Evolutionary conservation across 1,139 yeast genomes (phyloP), one percentile per base, ranked within the genome.

Genomic region (Meyerozyma smithsonii): DNA sequence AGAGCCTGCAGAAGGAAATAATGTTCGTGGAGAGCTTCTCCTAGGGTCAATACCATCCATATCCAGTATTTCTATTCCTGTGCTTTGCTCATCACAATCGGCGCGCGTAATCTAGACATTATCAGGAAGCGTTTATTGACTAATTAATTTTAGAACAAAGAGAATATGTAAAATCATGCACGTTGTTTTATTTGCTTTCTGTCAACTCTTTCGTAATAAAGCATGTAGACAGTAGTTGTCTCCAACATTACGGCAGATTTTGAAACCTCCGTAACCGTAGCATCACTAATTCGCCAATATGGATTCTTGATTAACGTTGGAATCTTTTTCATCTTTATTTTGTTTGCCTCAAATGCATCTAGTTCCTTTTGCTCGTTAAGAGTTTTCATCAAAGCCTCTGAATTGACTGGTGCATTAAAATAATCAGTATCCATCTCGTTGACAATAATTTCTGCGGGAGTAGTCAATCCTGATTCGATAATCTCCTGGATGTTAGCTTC

Each of bases 281-380:
- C 72, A 59, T 90, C 97, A 47, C 94, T 86, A 21, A 89, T 78
- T 50, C 86, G 74, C 97, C 97, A 90, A 66, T 79, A 90, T 14
- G 90, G 89, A 38, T 74, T 70, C 43, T 77, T 78, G 6, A 70
- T 55, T 18, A 74, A 62, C 11, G 81, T 71, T 8, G 79, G 74
- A 8, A 82, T 64, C 48, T 74, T 80, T 50, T 70, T 75, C 64
- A 71, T 61, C 46, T 68, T 70, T 32, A 67, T 61, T 36, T 62
- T 58, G 36, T 50, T 46, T 19, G 42, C 23, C 8, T 38, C 30
- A 32, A 26, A 39, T 44, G 6, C 39, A 26, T 10, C 30, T 3
- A 12, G 30, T 38, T 33, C 46, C 24, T 36, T 44, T 30, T 44
- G 46, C 4, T 43, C 38, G 19, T 42, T 47, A 17, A 37, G 45